Evolutionary conservation across 345 rosid species (phyloP).

Genomic region (Acer yangbiense): DNA sequence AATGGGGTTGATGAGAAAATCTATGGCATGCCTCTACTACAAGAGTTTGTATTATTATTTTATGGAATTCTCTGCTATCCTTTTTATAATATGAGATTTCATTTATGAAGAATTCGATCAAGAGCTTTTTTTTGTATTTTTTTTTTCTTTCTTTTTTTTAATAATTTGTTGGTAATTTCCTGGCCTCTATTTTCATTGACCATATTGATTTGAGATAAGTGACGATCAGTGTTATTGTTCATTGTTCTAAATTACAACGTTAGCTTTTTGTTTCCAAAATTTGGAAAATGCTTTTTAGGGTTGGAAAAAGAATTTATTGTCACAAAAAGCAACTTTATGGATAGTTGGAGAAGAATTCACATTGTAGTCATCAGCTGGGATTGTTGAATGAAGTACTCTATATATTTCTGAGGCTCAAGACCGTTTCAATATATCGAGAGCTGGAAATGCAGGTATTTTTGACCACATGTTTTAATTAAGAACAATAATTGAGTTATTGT

Average conservation of each 20-base stretch:
- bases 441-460: constrained; percentile 11
- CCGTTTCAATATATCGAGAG: background rate
- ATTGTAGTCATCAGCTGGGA: background rate
- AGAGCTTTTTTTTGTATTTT: background rate
- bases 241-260: background rate
- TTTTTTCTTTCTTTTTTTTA: no score
- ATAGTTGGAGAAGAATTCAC: background rate
- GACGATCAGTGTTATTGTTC: background rate
- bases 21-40: constrained; percentile 8
- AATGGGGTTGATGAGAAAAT: background rate
- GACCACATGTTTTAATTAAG: background rate
- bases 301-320: background rate
- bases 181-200: background rate
- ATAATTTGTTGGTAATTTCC: no score
- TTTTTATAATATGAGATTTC: background rate
- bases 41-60: constrained; percentile 4
- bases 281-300: background rate
- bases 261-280: constrained; percentile 19
- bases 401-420: background rate
- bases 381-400: constrained; percentile 6
- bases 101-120: background rate
- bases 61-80: background rate
- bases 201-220: background rate
- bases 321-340: background rate
- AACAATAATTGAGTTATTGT: background rate